Percentiles rank a stretch among this genome's conserved stretches.
These are phyloP conservation scores for Pinus albicaulis DNA, from an alignment of 75 land plant species.

Conservation along the genomic window DNA sequence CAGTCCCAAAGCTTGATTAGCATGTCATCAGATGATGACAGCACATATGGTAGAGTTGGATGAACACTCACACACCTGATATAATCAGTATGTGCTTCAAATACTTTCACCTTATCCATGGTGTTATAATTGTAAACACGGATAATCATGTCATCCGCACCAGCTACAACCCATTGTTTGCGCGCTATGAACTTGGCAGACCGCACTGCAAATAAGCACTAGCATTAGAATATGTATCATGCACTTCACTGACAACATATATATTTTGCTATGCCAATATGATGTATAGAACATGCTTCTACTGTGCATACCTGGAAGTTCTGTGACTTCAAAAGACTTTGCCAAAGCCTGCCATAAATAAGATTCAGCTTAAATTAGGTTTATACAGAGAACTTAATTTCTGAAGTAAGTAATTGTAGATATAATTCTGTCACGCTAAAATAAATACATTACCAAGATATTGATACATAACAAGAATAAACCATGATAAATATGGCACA, in stretches of 20 bases:
- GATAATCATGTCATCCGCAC: slow-evolving; percentile 96
- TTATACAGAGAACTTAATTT: neutral
- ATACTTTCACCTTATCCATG: slow-evolving; percentile 95
- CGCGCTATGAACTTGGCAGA: slow-evolving; percentile 94
- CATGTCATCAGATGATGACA: slow-evolving; percentile 99
- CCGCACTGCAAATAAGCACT: slow-evolving; percentile 55
- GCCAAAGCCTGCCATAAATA: slow-evolving; percentile 33
- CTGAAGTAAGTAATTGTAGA: neutral
- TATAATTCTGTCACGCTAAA: neutral
- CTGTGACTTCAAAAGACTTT: slow-evolving; percentile 57
- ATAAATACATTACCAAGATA: neutral
- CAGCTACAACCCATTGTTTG: slow-evolving; percentile 97
- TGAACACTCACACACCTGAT: slow-evolving; percentile 97
- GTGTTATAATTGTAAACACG: slow-evolving; percentile 99
- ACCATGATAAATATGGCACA: neutral
- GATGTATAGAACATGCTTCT: slow-evolving; percentile 9
- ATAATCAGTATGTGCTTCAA: slow-evolving; percentile 98
- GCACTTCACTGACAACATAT: neutral
- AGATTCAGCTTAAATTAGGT: neutral
- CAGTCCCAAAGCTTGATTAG: slow-evolving; percentile 98
- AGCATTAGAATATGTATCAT: neutral
- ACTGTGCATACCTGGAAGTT: slow-evolving; percentile 39
- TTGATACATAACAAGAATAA: neutral
- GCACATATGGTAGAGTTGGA: slow-evolving; percentile 94
- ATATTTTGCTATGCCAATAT: neutral